These are phyloP conservation scores for Oryza meyeriana DNA, from an alignment of 176 grass and related monocot species.

Conservation along the genomic window DNA sequence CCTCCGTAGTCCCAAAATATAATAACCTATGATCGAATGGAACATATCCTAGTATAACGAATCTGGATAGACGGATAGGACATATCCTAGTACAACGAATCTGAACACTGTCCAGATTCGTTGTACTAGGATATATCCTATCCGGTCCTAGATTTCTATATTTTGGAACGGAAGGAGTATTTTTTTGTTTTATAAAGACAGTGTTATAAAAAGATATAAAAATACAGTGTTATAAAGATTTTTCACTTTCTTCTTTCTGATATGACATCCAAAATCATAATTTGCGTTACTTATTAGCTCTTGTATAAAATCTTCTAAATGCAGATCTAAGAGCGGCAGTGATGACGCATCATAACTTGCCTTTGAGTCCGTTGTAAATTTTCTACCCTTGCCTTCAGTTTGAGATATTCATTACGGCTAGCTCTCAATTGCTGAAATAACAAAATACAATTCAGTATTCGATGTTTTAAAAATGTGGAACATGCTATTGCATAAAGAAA, in stretches of 20 bases:
- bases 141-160: no score
- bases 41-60: no score
- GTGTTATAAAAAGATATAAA: background rate
- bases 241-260: background rate
- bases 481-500: no score
- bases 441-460: background rate
- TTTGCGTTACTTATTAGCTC: background rate
- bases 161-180: no score
- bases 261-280: background rate
- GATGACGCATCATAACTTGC: conserved; percentile 8
- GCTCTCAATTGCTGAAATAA: conserved; percentile 49
- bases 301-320: background rate
- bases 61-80: no score
- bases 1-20: no score
- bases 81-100: no score
- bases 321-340: background rate
- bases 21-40: no score
- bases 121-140: no score
- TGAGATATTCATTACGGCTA: conserved; percentile 75
- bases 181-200: background rate
- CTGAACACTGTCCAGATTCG: no score
- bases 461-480: background rate
- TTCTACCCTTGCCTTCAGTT: conserved; percentile 65
- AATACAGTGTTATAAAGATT: background rate
- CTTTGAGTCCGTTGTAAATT: conserved; percentile 69